Conservation (phyloP, 495 filamentous ascomycete species). For the Aspergillus asperescens region DNA sequence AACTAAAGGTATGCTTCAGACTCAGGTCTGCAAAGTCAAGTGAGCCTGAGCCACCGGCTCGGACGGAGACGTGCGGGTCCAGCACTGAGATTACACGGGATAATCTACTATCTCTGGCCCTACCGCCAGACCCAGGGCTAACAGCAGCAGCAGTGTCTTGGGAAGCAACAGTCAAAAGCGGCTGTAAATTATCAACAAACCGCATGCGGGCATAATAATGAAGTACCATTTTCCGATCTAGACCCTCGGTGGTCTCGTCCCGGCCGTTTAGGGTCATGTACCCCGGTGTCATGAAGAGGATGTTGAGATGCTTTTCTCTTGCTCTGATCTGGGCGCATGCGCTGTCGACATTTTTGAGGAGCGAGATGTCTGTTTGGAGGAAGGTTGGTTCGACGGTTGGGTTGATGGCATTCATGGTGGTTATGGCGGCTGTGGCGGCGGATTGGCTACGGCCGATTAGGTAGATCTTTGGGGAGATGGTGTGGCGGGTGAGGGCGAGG, state of each 20-base stretch:
- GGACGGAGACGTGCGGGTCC: constrained; percentile 15
- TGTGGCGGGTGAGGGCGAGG: constrained; percentile 48
- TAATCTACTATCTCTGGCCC: constrained; percentile 15
- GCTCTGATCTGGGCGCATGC: constrained; percentile 48
- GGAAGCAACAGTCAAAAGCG: constrained; percentile 44
- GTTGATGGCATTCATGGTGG: constrained; percentile 27
- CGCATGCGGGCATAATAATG: constrained; percentile 62
- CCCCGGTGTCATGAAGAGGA: constrained; percentile 38
- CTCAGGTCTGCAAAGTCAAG: constrained; percentile 47
- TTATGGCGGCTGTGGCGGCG: constrained; percentile 24
- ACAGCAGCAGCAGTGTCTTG: constrained; percentile 1
- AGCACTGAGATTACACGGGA: constrained; percentile 58
- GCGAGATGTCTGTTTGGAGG: constrained; percentile 44
- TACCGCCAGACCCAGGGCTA: too few relatives aligned
- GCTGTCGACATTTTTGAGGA: constrained; percentile 52
- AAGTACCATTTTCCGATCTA: constrained; percentile 52
- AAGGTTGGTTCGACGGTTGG: constrained; percentile 26
- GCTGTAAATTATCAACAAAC: constrained; percentile 59
- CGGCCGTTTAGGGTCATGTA: constrained; percentile 28
- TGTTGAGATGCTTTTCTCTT: constrained; percentile 50
- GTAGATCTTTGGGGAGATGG: constrained; percentile 44
- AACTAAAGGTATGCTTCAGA: constrained; percentile 27
- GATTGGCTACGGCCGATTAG: constrained; percentile 43
- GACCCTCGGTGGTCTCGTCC: constrained; percentile 51
- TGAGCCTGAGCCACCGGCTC: constrained; percentile 45